phyloP scores from a whole-genome alignment of 495 filamentous ascomycete genomes.

The Neurospora sublineolata region DNA sequence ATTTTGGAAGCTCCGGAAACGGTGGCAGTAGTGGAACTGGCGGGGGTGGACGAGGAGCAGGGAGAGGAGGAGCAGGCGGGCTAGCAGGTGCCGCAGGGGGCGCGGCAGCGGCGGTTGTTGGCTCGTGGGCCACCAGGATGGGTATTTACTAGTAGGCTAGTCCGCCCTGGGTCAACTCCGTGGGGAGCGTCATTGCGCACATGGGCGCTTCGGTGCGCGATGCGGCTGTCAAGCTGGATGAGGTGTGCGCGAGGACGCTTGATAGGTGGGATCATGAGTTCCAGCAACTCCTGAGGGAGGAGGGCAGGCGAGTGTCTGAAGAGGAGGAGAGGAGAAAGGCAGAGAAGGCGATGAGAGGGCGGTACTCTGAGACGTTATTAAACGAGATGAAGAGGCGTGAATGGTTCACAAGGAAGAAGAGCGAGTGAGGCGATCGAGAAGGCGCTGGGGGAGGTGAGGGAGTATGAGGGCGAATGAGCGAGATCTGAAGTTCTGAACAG shows the following conservation, averaged over 20 bases:
- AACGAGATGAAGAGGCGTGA: not conserved
- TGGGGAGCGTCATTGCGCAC: not conserved
- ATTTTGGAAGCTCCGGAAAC: not conserved
- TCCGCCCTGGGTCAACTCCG: not conserved
- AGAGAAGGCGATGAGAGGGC: not conserved
- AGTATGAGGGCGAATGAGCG: not conserved
- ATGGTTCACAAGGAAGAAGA: not conserved
- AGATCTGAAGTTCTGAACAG: not conserved
- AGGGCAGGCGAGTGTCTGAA: not conserved
- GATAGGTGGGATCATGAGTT: not conserved
- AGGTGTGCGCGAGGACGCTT: not conserved
- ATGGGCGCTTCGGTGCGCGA: not conserved
- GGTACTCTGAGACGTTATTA: not conserved
- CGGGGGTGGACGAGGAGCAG: not conserved
- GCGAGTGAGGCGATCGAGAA: not conserved
- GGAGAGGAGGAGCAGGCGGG: not conserved
- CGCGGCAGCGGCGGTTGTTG: not conserved
- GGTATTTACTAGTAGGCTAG: constrained; percentile 49
- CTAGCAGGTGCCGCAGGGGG: not conserved
- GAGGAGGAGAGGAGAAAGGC: not conserved
- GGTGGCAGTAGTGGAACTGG: not conserved
- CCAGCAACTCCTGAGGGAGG: not conserved
- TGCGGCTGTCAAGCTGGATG: not conserved
- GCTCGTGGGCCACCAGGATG: constrained; percentile 71
- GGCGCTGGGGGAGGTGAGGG: not conserved